Conservation (phyloP, 2,329 filamentous ascomycete genomes). For the Berkeleyomyces rouxiae region DNA sequence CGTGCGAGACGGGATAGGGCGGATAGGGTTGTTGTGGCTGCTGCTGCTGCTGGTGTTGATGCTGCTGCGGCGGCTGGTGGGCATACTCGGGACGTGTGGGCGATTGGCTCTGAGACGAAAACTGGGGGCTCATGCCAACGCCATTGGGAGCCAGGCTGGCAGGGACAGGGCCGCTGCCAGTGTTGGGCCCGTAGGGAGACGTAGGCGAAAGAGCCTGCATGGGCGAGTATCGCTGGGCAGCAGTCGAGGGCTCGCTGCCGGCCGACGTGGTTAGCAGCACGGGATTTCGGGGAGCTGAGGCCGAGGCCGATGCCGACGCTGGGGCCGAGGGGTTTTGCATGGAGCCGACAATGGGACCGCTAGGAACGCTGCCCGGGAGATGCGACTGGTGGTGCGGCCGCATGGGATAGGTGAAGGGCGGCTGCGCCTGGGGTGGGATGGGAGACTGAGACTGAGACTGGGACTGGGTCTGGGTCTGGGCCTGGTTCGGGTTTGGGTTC, state of each 20-base stretch:
- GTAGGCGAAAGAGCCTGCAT: constrained; percentile 80
- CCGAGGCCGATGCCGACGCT: constrained; percentile 31
- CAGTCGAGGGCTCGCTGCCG: constrained; percentile 55
- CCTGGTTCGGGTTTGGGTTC: constrained; percentile 3
- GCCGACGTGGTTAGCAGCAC: constrained; percentile 9
- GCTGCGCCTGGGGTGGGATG: constrained; percentile 36
- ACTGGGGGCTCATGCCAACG: constrained; percentile 53
- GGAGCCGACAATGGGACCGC: constrained; percentile 21
- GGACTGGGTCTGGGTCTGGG: constrained; percentile 14
- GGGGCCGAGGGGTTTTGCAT: constrained; percentile 7
- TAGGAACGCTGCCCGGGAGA: constrained; percentile 30
- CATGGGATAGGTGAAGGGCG: constrained; percentile 71
- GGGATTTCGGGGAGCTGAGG: constrained; percentile 44
- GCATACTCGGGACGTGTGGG: constrained; percentile 54
- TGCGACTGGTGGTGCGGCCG: constrained; percentile 65
- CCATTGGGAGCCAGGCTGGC: constrained; percentile 78
- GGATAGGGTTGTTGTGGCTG: not conserved
- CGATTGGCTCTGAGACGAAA: constrained; percentile 50
- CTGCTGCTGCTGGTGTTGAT: constrained; percentile 6
- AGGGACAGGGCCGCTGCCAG: constrained; percentile 62
- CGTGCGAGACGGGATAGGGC: constrained; percentile 1
- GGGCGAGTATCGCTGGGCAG: constrained; percentile 84
- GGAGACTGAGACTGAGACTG: constrained; percentile 21
- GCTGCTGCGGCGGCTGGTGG: constrained; percentile 19
- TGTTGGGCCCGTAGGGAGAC: constrained; percentile 51